A percentile compares a stretch with the other conserved stretches of the same genome.
These are phyloP conservation scores for Ascochyta viciae-villosae DNA, from an alignment of 2,329 filamentous ascomycete genomes.

Conservation along the genomic window DNA sequence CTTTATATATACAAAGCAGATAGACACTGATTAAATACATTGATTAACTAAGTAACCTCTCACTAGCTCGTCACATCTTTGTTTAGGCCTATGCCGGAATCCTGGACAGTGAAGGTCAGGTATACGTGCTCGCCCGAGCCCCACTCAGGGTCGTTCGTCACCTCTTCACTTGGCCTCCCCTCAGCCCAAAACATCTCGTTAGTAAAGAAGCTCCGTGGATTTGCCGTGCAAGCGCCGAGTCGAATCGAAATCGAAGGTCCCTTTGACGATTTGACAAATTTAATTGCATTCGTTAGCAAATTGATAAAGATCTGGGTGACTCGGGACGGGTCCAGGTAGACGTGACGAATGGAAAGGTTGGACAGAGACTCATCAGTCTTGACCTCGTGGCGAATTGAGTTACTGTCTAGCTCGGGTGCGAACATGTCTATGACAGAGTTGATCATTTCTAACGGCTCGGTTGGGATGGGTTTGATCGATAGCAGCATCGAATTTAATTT, in stretches of 20 bases:
- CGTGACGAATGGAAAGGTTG: conserved; percentile 42
- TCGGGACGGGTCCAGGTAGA: conserved; percentile 50
- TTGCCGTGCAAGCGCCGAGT: conserved; percentile 36
- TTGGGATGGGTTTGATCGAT: conserved; percentile 47
- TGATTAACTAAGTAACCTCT: too few relatives aligned
- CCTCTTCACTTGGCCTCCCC: background rate
- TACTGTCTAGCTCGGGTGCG: conserved; percentile 37
- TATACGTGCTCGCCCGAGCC: conserved; percentile 23
- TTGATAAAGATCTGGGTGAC: conserved; percentile 77
- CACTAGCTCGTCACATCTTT: background rate
- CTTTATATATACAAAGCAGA: too few relatives aligned
- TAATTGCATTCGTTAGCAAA: conserved; percentile 64
- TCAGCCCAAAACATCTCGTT: conserved; percentile 28
- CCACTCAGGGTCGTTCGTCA: conserved; percentile 9
- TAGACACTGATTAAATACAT: too few relatives aligned
- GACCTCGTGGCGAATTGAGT: conserved; percentile 32
- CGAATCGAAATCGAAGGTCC: conserved; percentile 43
- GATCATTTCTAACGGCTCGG: conserved; percentile 41
- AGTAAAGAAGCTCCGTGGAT: conserved; percentile 25
- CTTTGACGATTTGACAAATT: conserved; percentile 45
- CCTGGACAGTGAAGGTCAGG: conserved; percentile 3
- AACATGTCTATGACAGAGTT: conserved; percentile 42
- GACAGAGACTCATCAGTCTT: conserved; percentile 44
- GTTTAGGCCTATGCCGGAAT: conserved; percentile 4
- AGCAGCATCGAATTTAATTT: conserved; percentile 53